Conservation (phyloP, 345 rosid species). For the Gossypium raimondii region DNA sequence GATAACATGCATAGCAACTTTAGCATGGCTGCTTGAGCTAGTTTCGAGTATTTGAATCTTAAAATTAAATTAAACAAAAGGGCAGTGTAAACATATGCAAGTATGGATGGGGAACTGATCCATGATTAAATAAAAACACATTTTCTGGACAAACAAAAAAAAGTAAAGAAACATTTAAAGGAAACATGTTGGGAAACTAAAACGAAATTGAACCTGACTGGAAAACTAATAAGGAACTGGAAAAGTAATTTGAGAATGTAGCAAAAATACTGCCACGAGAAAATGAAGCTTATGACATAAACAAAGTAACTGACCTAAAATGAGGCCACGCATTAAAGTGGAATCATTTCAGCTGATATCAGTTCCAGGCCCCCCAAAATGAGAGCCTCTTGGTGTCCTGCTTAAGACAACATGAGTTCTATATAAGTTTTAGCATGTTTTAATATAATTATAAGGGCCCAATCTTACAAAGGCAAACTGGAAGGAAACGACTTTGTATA, state of each 20-base stretch:
- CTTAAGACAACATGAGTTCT: constrained; percentile 96
- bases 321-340: constrained; percentile 98
- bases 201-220: constrained; percentile 31
- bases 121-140: constrained; percentile 20
- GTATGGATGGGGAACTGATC: constrained; percentile 17
- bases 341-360: constrained; percentile 95
- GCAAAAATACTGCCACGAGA: constrained; percentile 54
- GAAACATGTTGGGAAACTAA: constrained; percentile 29
- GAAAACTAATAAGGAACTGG: constrained; percentile 38
- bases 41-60: constrained; percentile 6
- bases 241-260: constrained; percentile 47
- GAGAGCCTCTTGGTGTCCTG: constrained; percentile 99
- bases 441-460: constrained; percentile 52
- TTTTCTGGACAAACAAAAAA: constrained; percentile 15
- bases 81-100: constrained; percentile 10
- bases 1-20: not conserved
- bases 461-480: constrained; percentile 58
- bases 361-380: constrained; percentile 94
- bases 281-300: constrained; percentile 58
- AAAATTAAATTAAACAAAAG: constrained; percentile 9
- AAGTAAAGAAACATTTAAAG: constrained; percentile 27
- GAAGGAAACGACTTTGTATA: constrained; percentile 51
- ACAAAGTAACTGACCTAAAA: constrained; percentile 97
- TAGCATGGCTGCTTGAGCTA: constrained; percentile 3
- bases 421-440: constrained; percentile 78